Evolutionary conservation across 78 protist genomes (phyloP).

Genomic region (Ministeria vibrans): DNA sequence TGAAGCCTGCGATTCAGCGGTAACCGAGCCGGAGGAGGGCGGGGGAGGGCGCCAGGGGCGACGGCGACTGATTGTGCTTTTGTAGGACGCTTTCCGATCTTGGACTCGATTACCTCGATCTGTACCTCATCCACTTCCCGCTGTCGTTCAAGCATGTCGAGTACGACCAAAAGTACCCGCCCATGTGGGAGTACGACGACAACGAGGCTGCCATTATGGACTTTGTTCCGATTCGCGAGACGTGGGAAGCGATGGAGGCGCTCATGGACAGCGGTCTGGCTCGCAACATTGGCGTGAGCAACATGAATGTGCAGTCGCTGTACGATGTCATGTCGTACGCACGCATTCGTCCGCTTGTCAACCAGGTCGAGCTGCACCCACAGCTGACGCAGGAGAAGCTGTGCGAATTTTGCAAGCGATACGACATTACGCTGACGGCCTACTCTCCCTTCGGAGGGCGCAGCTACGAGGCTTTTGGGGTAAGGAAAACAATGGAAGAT

Average conservation of each 20-base stretch:
- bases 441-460: background rate
- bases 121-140: constrained; percentile 63
- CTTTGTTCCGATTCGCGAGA: constrained; percentile 41
- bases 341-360: constrained; percentile 43
- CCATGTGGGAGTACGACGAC: background rate
- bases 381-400: constrained; percentile 36
- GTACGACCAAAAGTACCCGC: background rate
- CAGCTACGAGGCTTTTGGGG: background rate
- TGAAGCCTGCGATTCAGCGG: constrained; percentile 34
- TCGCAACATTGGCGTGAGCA: constrained; percentile 45
- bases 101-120: constrained; percentile 61
- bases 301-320: constrained; percentile 28
- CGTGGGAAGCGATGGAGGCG: constrained; percentile 77
- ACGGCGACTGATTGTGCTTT: too few species aligned
- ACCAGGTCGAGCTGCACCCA: constrained; percentile 75
- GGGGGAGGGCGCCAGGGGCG: too few species aligned
- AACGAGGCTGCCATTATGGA: too few species aligned
- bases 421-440: background rate
- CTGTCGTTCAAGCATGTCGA: background rate
- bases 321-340: constrained; percentile 38
- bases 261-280: constrained; percentile 50
- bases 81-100: constrained; percentile 46
- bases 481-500: background rate
- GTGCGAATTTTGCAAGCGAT: background rate
- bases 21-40: too few species aligned